Evolutionary conservation across 2,329 filamentous ascomycete species (phyloP), one percentile per base, ranked within the genome.

Genomic region (Aspergillus udagawae): DNA sequence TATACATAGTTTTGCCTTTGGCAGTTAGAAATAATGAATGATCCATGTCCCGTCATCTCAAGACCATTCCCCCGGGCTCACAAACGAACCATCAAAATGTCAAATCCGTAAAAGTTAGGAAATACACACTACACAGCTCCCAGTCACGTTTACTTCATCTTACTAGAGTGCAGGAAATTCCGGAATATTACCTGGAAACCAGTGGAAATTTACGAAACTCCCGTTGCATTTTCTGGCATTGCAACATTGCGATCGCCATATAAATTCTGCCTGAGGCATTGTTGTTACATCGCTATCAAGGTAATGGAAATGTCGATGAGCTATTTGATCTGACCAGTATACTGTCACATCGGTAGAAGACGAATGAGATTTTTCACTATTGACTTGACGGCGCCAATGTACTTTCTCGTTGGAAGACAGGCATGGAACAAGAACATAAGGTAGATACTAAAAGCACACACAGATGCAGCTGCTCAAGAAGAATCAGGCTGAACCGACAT

Each of bases 401-500:
- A 38, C 6, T 17, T 38, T 32, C 32, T 38, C 32, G n/a, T 17
- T 38, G 32, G 6, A 38, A 35, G 32, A 17, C 32, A 38, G 32
- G 14, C 32, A 38, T 38, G 32, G 7, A 45, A 45, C n/a, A 45
- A 45, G 21, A 45, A 45, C n/a, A 21, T 10, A 45, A 44, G 21
- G 21, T 20, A 23, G 21, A 23, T 20, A 44, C n/a, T 21, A 45
- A 44, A 20, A 45, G 42, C 42, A 45, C 8, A 45, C 28, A 29
- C 28, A 29, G 42, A 45, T 45, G 42, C n/a, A 20, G 42, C 21
- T 17, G 14, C 32, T 38, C 49, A 27, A 49, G 51, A 65, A 63
- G 61, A 59, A 60, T 60, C 63, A 65, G 56, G 56, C 55, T 63
- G 42, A 20, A 23, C 32, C 32, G 32, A 38, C 32, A 38, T 38